phyloP scores from a whole-genome alignment of 2,329 filamentous ascomycete genomes.

The Aspergillus texensis region DNA sequence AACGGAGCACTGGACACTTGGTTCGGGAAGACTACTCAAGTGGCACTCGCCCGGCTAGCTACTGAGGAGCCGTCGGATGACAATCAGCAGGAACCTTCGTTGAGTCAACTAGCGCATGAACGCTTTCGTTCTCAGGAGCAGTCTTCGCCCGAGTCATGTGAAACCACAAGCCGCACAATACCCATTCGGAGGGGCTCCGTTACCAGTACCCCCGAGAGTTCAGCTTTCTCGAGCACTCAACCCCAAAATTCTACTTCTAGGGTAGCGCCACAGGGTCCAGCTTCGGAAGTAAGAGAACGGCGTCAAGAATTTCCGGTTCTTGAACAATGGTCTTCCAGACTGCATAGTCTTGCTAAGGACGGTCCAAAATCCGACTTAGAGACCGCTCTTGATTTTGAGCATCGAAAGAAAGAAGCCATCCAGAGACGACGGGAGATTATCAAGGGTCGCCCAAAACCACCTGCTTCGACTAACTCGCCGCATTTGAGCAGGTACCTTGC shows the following conservation, averaged over 20 bases:
- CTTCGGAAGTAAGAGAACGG: constrained; percentile 3
- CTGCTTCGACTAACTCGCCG: constrained; percentile 22
- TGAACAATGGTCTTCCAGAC: constrained; percentile 26
- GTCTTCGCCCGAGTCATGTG: not conserved
- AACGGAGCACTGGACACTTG: constrained; percentile 36
- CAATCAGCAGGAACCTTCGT: constrained; percentile 4
- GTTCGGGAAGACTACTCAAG: constrained; percentile 27
- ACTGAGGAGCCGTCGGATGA: not conserved
- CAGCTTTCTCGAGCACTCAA: not conserved
- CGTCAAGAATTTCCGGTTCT: constrained; percentile 25
- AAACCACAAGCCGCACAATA: not conserved
- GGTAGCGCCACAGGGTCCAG: not conserved
- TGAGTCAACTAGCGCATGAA: constrained; percentile 18
- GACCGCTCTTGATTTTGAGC: constrained; percentile 43
- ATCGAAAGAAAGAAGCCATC: constrained; percentile 39
- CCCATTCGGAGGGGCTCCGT: not conserved
- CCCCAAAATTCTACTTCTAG: not conserved
- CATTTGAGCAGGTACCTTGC: constrained; percentile 37
- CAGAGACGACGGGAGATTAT: constrained; percentile 27
- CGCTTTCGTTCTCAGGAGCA: constrained; percentile 15
- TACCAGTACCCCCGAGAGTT: not conserved
- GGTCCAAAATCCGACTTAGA: constrained; percentile 24
- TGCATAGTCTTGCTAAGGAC: constrained; percentile 21
- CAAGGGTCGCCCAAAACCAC: constrained; percentile 4
- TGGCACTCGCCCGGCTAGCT: not conserved